Evolutionary conservation across 352 stramenopile species (phyloP).

Genomic region (Globisporangium alternatum): DNA sequence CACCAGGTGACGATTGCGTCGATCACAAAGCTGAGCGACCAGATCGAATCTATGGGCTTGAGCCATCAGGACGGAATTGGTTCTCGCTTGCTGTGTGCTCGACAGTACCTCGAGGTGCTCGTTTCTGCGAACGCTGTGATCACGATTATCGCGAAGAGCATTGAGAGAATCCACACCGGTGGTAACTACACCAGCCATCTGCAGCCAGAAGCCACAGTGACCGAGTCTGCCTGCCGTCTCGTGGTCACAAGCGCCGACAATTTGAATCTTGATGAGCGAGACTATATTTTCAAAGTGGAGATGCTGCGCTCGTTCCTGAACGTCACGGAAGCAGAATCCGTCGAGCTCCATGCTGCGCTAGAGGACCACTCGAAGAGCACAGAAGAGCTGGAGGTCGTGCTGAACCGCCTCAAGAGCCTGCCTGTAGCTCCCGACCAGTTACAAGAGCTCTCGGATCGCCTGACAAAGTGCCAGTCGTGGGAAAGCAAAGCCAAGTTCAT

Average conservation of each 20-base stretch:
- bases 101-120: conserved; percentile 20
- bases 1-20: conserved; percentile 16
- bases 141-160: conserved; percentile 12
- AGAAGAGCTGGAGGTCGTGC: conserved; percentile 44
- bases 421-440: conserved; percentile 38
- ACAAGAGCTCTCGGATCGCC: conserved; percentile 44
- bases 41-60: conserved; percentile 13
- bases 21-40: conserved; percentile 4
- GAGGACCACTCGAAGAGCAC: conserved; percentile 38
- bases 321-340: conserved; percentile 24
- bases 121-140: conserved; percentile 17
- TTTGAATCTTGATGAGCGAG: conserved; percentile 15
- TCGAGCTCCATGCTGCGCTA: conserved; percentile 29
- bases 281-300: conserved; percentile 37
- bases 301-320: conserved; percentile 32
- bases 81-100: conserved; percentile 8
- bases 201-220: conserved; percentile 9
- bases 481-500: conserved; percentile 48
- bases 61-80: conserved; percentile 8
- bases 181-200: background rate
- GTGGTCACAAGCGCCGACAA: conserved; percentile 31
- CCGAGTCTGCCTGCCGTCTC: conserved; percentile 26
- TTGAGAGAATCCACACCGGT: conserved; percentile 6
- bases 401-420: conserved; percentile 29
- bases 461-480: conserved; percentile 54